Conservation (phyloP, 805 yeast species). For the Torulaspora delbrueckii region DNA sequence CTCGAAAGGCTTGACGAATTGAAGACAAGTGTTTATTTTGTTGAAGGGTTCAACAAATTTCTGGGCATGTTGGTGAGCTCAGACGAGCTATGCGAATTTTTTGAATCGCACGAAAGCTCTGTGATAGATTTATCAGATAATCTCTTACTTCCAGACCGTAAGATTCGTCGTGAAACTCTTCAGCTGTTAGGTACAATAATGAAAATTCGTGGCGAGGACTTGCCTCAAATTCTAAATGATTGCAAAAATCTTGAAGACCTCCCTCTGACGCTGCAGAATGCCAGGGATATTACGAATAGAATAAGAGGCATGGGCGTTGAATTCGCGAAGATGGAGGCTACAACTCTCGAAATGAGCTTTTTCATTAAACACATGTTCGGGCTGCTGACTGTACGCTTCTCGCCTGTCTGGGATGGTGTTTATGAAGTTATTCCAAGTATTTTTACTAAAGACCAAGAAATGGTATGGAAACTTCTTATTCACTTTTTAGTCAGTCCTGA, state of each 20-base stretch:
- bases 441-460: slow-evolving; percentile 37
- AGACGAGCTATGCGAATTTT: not conserved
- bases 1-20: slow-evolving; percentile 26
- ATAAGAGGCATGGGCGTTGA: slow-evolving; percentile 53
- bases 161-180: slow-evolving; percentile 48
- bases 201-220: slow-evolving; percentile 23
- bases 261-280: slow-evolving; percentile 62
- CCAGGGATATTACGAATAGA: slow-evolving; percentile 70
- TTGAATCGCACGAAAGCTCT: slow-evolving; percentile 1
- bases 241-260: slow-evolving; percentile 62
- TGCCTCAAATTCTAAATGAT: slow-evolving; percentile 43
- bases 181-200: slow-evolving; percentile 39
- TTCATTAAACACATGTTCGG: slow-evolving; percentile 59
- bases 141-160: slow-evolving; percentile 47
- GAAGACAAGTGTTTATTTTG: slow-evolving; percentile 37
- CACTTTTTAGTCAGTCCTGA: slow-evolving; percentile 33
- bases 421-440: slow-evolving; percentile 52
- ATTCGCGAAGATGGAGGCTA: slow-evolving; percentile 35
- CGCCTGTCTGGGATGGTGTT: slow-evolving; percentile 82
- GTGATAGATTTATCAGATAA: slow-evolving; percentile 29
- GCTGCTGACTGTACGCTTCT: slow-evolving; percentile 63
- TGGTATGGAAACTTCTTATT: slow-evolving; percentile 54
- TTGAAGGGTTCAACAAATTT: slow-evolving; percentile 35
- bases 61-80: slow-evolving; percentile 7
- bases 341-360: slow-evolving; percentile 17